Evolutionary conservation across 1,284 basidiomycete species (phyloP).

Genomic region (Sporisorium sorghi): DNA sequence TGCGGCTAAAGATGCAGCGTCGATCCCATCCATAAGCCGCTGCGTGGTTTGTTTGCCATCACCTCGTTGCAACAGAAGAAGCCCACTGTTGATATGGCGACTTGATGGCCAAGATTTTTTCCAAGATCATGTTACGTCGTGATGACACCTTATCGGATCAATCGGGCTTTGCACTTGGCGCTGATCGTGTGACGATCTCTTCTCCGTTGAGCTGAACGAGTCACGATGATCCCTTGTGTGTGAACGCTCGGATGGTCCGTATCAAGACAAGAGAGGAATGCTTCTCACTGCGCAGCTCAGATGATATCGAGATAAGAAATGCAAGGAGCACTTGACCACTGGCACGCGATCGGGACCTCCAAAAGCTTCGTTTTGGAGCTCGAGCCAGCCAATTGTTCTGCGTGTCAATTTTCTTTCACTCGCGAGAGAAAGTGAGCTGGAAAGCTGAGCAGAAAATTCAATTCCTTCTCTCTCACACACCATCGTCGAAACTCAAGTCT

Average conservation of each 20-base stretch:
- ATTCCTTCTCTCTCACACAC: background rate
- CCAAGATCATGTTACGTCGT: background rate
- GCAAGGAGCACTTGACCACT: background rate
- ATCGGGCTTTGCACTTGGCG: too few species aligned
- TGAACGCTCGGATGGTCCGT: background rate
- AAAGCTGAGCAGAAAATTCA: conserved; percentile 4
- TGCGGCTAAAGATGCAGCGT: background rate
- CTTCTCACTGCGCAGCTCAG: background rate
- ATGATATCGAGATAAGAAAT: conserved; percentile 6
- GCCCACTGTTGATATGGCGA: too few species aligned
- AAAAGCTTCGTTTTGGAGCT: conserved; percentile 1
- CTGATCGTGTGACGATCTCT: too few species aligned
- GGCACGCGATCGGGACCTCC: conserved; percentile 9
- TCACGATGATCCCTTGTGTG: too few species aligned
- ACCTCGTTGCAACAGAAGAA: too few species aligned
- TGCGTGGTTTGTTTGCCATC: background rate
- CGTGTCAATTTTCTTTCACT: background rate
- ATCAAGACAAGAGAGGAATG: background rate
- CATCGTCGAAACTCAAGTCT: background rate
- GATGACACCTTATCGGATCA: background rate
- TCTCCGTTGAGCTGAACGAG: too few species aligned
- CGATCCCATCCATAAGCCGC: background rate
- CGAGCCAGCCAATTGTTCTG: conserved; percentile 26
- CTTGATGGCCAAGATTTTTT: too few species aligned
- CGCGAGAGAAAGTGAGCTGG: background rate